These are phyloP conservation scores for Tricholoma sp. DNA, from an alignment of 768 basidiomycete species.

Conservation along the genomic window DNA sequence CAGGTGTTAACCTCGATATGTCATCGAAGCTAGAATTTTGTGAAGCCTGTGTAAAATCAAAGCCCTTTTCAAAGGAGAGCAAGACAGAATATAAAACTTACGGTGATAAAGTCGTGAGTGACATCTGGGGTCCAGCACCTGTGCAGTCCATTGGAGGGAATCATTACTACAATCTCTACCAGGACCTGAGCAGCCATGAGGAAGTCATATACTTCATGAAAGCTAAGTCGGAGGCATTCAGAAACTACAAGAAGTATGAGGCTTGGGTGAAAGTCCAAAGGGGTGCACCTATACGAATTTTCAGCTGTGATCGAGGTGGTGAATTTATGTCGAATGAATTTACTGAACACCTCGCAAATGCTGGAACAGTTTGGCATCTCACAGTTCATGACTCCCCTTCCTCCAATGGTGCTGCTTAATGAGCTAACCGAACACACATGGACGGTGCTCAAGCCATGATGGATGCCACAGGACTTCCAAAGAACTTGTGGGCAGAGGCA, in stretches of 20 bases:
- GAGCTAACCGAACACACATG: too few relatives aligned
- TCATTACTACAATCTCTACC: not conserved
- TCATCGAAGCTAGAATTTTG: conserved; percentile 19
- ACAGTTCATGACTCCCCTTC: not conserved
- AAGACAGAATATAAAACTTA: not conserved
- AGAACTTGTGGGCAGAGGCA: not conserved
- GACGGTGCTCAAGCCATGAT: not conserved
- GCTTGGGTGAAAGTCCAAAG: not conserved
- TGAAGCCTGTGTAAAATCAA: conserved; percentile 19
- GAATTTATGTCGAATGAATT: not conserved
- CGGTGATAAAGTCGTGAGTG: not conserved
- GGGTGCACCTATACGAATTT: not conserved
- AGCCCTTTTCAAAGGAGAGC: conserved; percentile 1
- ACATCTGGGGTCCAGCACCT: not conserved
- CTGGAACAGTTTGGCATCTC: not conserved
- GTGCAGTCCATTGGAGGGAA: not conserved
- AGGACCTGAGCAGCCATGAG: not conserved
- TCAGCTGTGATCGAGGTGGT: too few relatives aligned
- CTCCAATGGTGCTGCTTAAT: not conserved
- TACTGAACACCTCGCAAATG: not conserved
- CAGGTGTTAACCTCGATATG: conserved; percentile 23
- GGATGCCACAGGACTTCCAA: not conserved
- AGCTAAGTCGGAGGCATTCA: not conserved
- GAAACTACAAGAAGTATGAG: not conserved
- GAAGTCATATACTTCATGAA: not conserved